Evolutionary conservation across 306 rosid species (phyloP), one percentile per base, ranked within the genome.

Genomic region (Trifolium subterraneum): DNA sequence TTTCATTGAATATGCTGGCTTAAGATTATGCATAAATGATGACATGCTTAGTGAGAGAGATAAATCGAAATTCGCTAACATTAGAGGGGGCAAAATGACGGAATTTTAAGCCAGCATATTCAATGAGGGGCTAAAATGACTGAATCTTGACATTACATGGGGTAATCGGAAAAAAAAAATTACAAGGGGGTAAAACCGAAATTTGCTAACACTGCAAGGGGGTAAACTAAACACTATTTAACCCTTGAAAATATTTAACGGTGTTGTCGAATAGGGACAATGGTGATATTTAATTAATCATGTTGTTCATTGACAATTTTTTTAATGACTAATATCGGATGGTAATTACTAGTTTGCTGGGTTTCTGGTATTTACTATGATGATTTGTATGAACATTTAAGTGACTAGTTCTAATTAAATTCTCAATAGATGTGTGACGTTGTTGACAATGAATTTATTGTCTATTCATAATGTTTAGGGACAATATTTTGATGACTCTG

Each of bases 401-500:
- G 42, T 64, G 33, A 39, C 70, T 39, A 45, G 13, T 41, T 45
- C 38, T 44, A 19, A 42, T 67, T 54, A 41, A 31, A 29, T 13
- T 76, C 18, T 36, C 36, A 59, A 67, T 70, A 86, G 96, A 83
- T 82, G 85, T 56, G 68, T 23, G 61, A 73, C 38, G 56, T 59
- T 70, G 64, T 54, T 54, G 5, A 54, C 29, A 10, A 81, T 77
- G 84, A 76, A 6, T 70, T 41, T 44, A n/a, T 77, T 75, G 36
- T 63, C 41, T 22, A 66, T 63, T 61, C 80, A 78, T 15, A 60
- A 64, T 59, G 79, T 45, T 79, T 78, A 71, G 55, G 91, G 89
- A 6, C 82, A 50, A 41, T 81, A 75, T 81, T 77, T 80, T 73
- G 90, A 88, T 65, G 93, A 87, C 65, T 62, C 76, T 0, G 92